These are phyloP conservation scores for Phaeosphaeria sp. DNA, from an alignment of 2,329 filamentous ascomycete genomes.

Conservation along the genomic window DNA sequence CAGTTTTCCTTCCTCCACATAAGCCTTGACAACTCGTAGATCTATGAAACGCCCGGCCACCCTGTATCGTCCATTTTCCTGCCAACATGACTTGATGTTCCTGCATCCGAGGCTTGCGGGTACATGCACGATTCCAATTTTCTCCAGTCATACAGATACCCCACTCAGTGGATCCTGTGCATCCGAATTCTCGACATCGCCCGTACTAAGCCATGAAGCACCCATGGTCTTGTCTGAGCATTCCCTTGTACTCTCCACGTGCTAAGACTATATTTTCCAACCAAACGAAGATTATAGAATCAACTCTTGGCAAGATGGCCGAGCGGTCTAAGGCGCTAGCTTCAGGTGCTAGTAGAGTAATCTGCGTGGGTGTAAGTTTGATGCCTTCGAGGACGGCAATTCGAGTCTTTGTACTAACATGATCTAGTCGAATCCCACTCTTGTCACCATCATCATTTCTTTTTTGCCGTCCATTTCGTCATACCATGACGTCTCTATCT, in stretches of 20 bases:
- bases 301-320: constrained; percentile 32
- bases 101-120: background rate
- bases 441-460: constrained; percentile 38
- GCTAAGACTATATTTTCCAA: background rate
- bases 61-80: background rate
- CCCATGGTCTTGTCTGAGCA: background rate
- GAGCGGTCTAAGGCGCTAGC: constrained; percentile 48
- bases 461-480: background rate
- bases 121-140: background rate
- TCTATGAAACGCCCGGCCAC: background rate
- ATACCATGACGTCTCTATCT: background rate
- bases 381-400: background rate
- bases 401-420: constrained; percentile 2
- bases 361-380: constrained; percentile 37
- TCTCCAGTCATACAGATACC: background rate
- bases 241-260: background rate
- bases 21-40: background rate
- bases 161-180: background rate
- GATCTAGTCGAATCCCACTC: constrained; percentile 41
- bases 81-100: background rate
- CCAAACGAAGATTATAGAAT: background rate
- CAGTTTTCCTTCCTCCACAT: background rate
- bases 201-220: background rate
- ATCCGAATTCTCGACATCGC: background rate
- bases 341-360: constrained; percentile 49